Evolutionary conservation across 208 protist species (phyloP).

Genomic region (Trypanosoma congolense): DNA sequence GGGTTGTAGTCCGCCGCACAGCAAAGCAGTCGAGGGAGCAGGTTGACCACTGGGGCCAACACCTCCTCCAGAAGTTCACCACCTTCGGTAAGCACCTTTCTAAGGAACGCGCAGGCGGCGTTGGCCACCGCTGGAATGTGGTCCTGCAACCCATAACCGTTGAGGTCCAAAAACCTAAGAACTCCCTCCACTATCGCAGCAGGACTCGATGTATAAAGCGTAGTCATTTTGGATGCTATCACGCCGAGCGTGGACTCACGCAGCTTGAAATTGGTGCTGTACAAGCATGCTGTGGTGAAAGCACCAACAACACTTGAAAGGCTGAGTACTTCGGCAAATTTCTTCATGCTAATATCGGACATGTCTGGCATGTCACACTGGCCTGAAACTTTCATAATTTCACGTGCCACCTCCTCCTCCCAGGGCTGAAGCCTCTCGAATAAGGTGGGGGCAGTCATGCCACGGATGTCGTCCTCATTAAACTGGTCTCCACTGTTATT

Average conservation of each 20-base stretch:
- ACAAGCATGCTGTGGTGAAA: constrained; percentile 70
- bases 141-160: constrained; percentile 76
- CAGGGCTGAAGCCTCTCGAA: constrained; percentile 12
- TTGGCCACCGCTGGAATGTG: constrained; percentile 70
- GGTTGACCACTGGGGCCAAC: constrained; percentile 34
- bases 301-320: constrained; percentile 37
- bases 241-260: constrained; percentile 67
- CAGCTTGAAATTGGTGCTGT: constrained; percentile 64
- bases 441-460: too few relatives aligned
- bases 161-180: constrained; percentile 74
- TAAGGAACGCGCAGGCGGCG: constrained; percentile 63
- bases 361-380: constrained; percentile 14
- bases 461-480: neutral
- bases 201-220: constrained; percentile 16
- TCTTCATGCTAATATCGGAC: constrained; percentile 26
- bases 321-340: constrained; percentile 12
- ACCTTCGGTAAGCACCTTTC: constrained; percentile 48
- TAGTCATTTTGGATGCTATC: constrained; percentile 33
- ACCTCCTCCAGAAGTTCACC: constrained; percentile 33
- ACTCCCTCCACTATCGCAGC: constrained; percentile 47
- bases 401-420: constrained; percentile 24
- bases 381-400: constrained; percentile 25
- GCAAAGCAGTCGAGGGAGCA: constrained; percentile 71
- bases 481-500: neutral
- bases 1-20: constrained; percentile 65